Percentiles rank a stretch among this genome's conserved stretches.
Evolutionary conservation across 495 filamentous ascomycete genomes (phyloP).

Genomic region (Thermothielavioides terrestris): DNA sequence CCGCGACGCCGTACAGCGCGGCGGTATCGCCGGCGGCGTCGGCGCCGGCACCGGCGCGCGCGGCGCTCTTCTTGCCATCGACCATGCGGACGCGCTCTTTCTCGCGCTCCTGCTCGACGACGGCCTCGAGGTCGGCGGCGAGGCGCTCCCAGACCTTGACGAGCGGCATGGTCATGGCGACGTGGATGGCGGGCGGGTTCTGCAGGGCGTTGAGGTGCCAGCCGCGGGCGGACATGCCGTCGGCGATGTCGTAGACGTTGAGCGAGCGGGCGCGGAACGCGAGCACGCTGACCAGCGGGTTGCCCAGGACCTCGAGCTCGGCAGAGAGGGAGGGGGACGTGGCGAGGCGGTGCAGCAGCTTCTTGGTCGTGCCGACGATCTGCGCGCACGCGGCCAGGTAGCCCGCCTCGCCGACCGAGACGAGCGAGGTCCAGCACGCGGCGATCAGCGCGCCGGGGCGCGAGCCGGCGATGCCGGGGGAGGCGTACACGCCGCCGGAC

Average conservation of each 20-base stretch:
- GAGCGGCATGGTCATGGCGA: conserved; percentile 91
- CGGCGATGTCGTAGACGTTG: conserved; percentile 80
- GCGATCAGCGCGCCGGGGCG: conserved; percentile 90
- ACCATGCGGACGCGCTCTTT: conserved; percentile 54
- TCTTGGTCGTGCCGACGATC: conserved; percentile 82
- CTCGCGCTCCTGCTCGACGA: conserved; percentile 67
- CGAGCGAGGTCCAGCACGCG: conserved; percentile 83
- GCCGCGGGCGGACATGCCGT: conserved; percentile 69
- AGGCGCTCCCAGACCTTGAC: conserved; percentile 69
- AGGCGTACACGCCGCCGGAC: conserved; percentile 94
- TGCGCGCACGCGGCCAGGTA: conserved; percentile 77
- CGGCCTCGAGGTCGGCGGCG: conserved; percentile 64
- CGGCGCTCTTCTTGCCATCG: conserved; percentile 71
- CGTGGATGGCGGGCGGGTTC: conserved; percentile 85
- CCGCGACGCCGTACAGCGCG: conserved; percentile 90
- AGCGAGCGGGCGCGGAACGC: conserved; percentile 70
- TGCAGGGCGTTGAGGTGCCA: conserved; percentile 98
- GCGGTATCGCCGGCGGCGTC: conserved; percentile 61
- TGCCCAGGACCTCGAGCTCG: conserved; percentile 73
- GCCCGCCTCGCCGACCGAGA: conserved; percentile 79
- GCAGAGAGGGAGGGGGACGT: conserved; percentile 53
- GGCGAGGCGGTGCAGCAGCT: conserved; percentile 67
- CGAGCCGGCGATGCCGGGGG: conserved; percentile 80
- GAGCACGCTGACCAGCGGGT: conserved; percentile 81
- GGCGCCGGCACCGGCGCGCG: conserved; percentile 47